phyloP scores from a whole-genome alignment of 768 basidiomycete species.

The Pleurotus salmoneostramineus region DNA sequence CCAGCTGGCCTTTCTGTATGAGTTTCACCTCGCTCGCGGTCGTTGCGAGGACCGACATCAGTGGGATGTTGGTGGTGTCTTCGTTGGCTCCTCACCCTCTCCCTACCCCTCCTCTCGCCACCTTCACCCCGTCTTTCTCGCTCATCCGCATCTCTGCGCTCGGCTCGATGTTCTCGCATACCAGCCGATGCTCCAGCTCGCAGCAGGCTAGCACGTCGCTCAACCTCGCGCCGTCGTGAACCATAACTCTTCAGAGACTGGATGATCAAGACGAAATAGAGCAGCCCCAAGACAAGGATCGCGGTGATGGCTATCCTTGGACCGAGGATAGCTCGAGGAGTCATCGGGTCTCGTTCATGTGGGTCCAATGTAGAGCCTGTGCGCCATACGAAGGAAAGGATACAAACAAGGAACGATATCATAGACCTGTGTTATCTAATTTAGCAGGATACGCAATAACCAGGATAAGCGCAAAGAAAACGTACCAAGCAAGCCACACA shows the following conservation, averaged over 20 bases:
- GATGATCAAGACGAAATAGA: conserved; percentile 62
- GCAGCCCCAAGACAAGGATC: conserved; percentile 51
- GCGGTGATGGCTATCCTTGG: conserved; percentile 53
- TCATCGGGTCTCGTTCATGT: conserved; percentile 28
- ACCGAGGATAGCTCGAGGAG: conserved; percentile 35
- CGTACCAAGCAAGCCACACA: conserved; percentile 67
- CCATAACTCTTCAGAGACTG: conserved; percentile 62
- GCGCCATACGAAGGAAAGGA: conserved; percentile 71
- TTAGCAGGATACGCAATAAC: neutral
- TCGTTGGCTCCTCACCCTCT: neutral
- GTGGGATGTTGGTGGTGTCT: neutral
- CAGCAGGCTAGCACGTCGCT: neutral
- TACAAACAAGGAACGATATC: conserved; percentile 57
- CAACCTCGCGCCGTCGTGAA: conserved; percentile 14
- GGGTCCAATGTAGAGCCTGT: conserved; percentile 41
- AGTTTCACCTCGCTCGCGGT: neutral
- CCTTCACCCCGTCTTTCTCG: conserved; percentile 4
- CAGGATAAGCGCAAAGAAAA: neutral
- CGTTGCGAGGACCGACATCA: neutral
- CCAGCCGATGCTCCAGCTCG: neutral
- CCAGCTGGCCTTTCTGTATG: neutral
- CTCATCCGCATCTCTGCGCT: conserved; percentile 9
- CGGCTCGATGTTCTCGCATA: conserved; percentile 1
- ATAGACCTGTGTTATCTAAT: conserved; percentile 44
- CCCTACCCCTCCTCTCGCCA: conserved; percentile 6